Evolutionary conservation across 331 rosid genomes (phyloP).

Genomic region (Quercus phellos): DNA sequence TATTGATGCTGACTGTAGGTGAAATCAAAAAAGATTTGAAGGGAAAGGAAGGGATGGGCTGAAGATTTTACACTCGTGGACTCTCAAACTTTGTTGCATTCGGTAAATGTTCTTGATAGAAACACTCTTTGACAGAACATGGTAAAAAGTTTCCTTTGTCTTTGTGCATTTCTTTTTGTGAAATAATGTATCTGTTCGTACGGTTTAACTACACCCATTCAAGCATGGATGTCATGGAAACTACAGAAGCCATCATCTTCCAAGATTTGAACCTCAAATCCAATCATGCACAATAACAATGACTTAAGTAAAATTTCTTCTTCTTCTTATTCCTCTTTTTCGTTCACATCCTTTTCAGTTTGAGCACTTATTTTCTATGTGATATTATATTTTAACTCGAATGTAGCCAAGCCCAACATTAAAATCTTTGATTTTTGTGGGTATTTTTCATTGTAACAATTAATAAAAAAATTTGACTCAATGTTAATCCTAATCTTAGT

Average conservation of each 20-base stretch:
- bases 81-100: slow-evolving; percentile 13
- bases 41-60: slow-evolving; percentile 10
- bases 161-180: slow-evolving; percentile 32
- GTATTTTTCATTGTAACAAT: neutral
- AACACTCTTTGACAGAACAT: slow-evolving; percentile 26
- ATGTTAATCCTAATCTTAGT: slow-evolving; percentile 14
- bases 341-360: neutral
- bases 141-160: slow-evolving; percentile 24
- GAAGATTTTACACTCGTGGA: slow-evolving; percentile 26
- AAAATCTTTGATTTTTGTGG: slow-evolving; percentile 11
- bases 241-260: neutral
- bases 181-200: slow-evolving; percentile 20
- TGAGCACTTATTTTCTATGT: neutral
- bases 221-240: slow-evolving; percentile 3
- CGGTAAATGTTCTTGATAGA: slow-evolving; percentile 3
- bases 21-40: slow-evolving; percentile 31
- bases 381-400: neutral
- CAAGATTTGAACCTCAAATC: neutral
- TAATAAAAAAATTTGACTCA: neutral
- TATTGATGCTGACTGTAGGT: slow-evolving; percentile 45
- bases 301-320: neutral
- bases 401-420: neutral
- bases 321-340: neutral
- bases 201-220: slow-evolving; percentile 19
- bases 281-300: neutral